Base-by-base conservation (phyloP, 2,329 filamentous ascomycete species). In the Aspergillus fructus region DNA sequence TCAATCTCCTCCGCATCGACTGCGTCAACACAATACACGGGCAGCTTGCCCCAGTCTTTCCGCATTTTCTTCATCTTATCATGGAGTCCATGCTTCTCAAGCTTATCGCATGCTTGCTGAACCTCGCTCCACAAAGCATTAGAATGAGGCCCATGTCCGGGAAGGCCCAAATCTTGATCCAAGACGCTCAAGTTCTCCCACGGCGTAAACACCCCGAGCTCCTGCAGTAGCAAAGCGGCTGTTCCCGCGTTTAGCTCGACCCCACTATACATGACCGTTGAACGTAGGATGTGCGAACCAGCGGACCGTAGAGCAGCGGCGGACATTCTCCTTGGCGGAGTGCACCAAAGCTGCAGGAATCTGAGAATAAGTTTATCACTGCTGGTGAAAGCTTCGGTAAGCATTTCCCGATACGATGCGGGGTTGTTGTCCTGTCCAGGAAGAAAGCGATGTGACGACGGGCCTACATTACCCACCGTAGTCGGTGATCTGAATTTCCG, bases 1-100 rank as follows among this genome's bases (percentile, higher is more conserved):
- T 88, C 85, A 56, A 87, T 85, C 63, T 88, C 84, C 37, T 80
- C 74, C 3, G 85, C 82, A 8, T 69, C 72, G 3, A 71, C 70
- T 61, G 76, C 75, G 61, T 88, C 85, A 45, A 88, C 81, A 65
- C 84, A 86, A 65, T 84, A 87, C 1, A 86, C 81, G 0, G 79
- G 78, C 42, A 85, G 64, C 40, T 80, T 70, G 6, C 79, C 80
- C 81, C 83, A 86, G 63, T 87, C 83, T 24, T 76, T 81, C 23
- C 85, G 79, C 24, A 85, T 60, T 46, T 76, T 66, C n/a, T 74
- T 71, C 84, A 88, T 86, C 2, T 74, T 75, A 66, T 88, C 85
- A 3, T 69, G 65, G 45, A 84, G 73, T 17, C 58, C 56, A 11
- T 64, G 62, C 2, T 58, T 27, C n/a, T 62, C 58, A 5, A 69